phyloP scores from a whole-genome alignment of 257 asterid genomes.

The Nicotiana benthamiana region DNA sequence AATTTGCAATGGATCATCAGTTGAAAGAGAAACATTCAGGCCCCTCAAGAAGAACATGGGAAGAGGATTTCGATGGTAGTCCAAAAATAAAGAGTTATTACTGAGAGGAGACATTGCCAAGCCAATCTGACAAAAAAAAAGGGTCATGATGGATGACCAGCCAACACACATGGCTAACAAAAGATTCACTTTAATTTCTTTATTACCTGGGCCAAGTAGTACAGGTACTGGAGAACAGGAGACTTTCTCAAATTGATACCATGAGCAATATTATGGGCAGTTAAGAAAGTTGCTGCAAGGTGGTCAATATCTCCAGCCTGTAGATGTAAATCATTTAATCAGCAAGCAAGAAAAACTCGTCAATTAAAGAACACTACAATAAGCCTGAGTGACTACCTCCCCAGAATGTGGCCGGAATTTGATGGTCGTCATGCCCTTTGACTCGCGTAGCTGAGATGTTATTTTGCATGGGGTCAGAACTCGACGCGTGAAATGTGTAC shows the following conservation, averaged over 20 bases:
- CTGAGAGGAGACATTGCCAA: constrained; percentile 98
- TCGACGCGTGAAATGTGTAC: neutral
- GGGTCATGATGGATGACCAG: neutral
- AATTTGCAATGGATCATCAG: constrained; percentile 95
- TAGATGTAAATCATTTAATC: constrained; percentile 15
- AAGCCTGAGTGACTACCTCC: constrained; percentile 48
- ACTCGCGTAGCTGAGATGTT: constrained; percentile 81
- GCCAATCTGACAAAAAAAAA: constrained; percentile 66
- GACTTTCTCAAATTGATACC: constrained; percentile 93
- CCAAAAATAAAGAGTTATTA: constrained; percentile 91
- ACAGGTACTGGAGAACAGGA: constrained; percentile 86
- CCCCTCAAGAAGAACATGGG: constrained; percentile 92
- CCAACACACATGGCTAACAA: neutral
- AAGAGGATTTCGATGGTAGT: constrained; percentile 95
- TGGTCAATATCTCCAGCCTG: constrained; percentile 98
- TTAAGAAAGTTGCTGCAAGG: constrained; percentile 92
- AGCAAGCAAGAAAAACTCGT: constrained; percentile 1
- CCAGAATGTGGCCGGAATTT: constrained; percentile 98
- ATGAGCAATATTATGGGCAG: constrained; percentile 84
- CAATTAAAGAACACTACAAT: neutral
- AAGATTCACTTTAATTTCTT: neutral
- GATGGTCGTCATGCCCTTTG: constrained; percentile 89
- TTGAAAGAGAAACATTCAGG: constrained; percentile 89
- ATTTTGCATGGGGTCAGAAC: constrained; percentile 9
- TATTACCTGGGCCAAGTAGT: constrained; percentile 91